These are phyloP conservation scores for Starmerella cellae DNA, from an alignment of 805 yeast genomes.

Conservation along the genomic window DNA sequence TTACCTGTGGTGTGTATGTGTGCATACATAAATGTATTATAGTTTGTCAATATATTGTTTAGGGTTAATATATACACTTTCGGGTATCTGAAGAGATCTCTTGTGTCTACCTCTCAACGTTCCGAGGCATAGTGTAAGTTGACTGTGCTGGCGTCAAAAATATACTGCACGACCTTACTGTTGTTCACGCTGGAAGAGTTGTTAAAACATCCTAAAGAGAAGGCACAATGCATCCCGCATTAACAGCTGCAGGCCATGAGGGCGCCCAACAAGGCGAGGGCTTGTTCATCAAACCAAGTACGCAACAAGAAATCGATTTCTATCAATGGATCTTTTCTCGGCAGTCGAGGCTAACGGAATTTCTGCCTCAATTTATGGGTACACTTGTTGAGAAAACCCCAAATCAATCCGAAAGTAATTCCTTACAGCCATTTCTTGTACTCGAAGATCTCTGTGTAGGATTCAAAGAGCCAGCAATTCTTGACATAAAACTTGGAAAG, in stretches of 20 bases:
- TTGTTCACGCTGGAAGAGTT: too few relatives aligned
- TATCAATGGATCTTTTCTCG: conserved; percentile 33
- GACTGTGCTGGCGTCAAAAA: too few relatives aligned
- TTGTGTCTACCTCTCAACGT: too few relatives aligned
- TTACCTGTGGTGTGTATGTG: too few relatives aligned
- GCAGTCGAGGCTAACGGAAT: conserved; percentile 22
- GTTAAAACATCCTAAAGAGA: too few relatives aligned
- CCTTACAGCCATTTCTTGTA: conserved; percentile 34
- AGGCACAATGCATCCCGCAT: conserved; percentile 8
- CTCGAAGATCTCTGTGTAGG: conserved; percentile 57
- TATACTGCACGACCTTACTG: too few relatives aligned
- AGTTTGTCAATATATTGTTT: too few relatives aligned
- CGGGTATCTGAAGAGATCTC: too few relatives aligned
- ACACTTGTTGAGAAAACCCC: conserved; percentile 29
- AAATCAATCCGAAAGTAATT: background rate
- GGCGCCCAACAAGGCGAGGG: conserved; percentile 59
- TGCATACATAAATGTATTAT: too few relatives aligned
- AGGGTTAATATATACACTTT: too few relatives aligned
- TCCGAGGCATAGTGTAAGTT: too few relatives aligned
- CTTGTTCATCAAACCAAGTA: conserved; percentile 59
- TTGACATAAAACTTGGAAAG: conserved; percentile 77
- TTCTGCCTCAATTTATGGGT: conserved; percentile 52
- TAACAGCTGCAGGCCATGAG: conserved; percentile 87
- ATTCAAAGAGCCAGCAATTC: conserved; percentile 49
- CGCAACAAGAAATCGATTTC: conserved; percentile 58